phyloP scores from a whole-genome alignment of 2,329 filamentous ascomycete species.

The Alternaria solani region DNA sequence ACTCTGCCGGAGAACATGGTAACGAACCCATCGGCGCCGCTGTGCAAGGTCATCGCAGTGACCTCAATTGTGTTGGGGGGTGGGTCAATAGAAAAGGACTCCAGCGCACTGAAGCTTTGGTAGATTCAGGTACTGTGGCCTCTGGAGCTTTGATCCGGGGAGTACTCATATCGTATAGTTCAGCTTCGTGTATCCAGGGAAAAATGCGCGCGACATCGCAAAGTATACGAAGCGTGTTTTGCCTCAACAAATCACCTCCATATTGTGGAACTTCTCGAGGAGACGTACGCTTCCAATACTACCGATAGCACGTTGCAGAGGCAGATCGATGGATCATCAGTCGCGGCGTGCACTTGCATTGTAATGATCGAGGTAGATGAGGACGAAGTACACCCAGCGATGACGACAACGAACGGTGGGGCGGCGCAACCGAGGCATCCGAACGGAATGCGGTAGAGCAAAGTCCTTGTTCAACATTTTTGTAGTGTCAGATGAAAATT shows the following conservation, averaged over 20 bases:
- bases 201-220: neutral
- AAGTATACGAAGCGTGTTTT: neutral
- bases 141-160: neutral
- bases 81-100: neutral
- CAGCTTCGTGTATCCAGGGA: neutral
- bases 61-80: neutral
- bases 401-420: neutral
- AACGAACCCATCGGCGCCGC: neutral
- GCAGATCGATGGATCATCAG: neutral
- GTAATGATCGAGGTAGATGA: neutral
- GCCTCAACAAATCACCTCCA: neutral
- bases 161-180: constrained; percentile 1
- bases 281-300: neutral
- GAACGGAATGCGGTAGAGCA: neutral
- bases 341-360: neutral
- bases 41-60: neutral
- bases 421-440: neutral
- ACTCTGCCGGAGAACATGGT: neutral
- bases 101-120: neutral
- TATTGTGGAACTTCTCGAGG: neutral
- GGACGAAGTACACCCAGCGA: neutral
- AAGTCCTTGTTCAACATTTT: neutral
- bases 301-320: neutral
- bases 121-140: neutral
- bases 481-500: neutral